phyloP scores from a whole-genome alignment of 805 yeast species.

The Metschnikowia santaceciliae region DNA sequence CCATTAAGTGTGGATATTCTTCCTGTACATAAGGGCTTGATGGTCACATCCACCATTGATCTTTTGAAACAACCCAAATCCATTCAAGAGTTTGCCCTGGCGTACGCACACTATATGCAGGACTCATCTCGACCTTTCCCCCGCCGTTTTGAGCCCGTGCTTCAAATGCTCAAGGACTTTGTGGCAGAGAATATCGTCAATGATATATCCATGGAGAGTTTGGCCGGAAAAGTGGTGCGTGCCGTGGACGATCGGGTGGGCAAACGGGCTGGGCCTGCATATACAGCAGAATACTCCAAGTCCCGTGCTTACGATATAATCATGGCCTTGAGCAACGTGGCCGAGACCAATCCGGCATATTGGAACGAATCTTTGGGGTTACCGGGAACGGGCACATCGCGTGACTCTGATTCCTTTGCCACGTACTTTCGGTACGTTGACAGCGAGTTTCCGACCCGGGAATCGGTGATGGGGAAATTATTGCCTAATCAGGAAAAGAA shows the following conservation, averaged over 20 bases:
- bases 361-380: conserved; percentile 46
- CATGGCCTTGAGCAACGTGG: conserved; percentile 19
- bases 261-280: neutral
- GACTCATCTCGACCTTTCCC: conserved; percentile 7
- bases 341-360: conserved; percentile 45
- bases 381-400: conserved; percentile 42
- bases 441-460: conserved; percentile 4
- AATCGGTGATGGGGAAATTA: neutral
- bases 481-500: neutral
- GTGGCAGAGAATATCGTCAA: conserved; percentile 51
- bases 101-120: conserved; percentile 11
- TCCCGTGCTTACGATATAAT: conserved; percentile 51
- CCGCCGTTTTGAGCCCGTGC: conserved; percentile 28
- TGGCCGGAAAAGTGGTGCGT: conserved; percentile 35
- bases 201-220: conserved; percentile 44
- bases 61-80: conserved; percentile 21
- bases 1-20: conserved; percentile 33
- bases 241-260: conserved; percentile 19
- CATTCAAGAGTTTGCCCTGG: conserved; percentile 19
- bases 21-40: conserved; percentile 21
- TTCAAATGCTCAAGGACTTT: conserved; percentile 50
- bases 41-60: conserved; percentile 14
- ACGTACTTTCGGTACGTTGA: conserved; percentile 35
- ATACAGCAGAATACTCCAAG: conserved; percentile 45
- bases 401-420: conserved; percentile 41